Evolutionary conservation across 2,329 filamentous ascomycete genomes (phyloP).

Genomic region (Botrytis hyacinthi): DNA sequence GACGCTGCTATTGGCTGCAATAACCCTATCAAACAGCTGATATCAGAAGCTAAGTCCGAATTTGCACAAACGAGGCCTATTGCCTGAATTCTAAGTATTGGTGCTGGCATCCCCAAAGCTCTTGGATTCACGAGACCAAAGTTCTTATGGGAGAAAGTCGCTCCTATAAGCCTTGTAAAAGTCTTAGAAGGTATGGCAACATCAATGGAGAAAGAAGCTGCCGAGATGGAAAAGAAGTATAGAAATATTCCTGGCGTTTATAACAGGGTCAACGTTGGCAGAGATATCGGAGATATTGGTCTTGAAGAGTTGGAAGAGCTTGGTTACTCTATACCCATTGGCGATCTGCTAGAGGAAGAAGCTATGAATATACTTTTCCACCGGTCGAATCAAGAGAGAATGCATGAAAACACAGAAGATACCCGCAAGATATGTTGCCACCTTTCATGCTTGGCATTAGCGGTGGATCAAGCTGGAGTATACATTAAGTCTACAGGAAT

Average conservation of each 20-base stretch:
- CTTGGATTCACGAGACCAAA: background rate
- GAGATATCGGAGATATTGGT: background rate
- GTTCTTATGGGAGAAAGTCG: background rate
- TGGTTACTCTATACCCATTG: background rate
- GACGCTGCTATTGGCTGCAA: background rate
- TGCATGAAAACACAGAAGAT: background rate
- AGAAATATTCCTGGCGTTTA: background rate
- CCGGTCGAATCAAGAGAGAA: background rate
- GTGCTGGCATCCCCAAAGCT: background rate
- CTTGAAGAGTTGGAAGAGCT: background rate
- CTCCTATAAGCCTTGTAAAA: background rate
- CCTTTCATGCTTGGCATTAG: background rate
- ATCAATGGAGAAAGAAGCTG: background rate
- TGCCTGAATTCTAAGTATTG: background rate
- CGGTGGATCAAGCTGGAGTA: background rate
- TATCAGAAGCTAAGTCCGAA: background rate
- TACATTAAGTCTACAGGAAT: background rate
- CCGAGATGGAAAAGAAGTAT: background rate
- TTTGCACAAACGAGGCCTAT: background rate
- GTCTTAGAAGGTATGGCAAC: background rate
- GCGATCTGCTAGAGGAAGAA: background rate
- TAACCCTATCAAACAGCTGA: background rate
- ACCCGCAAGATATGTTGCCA: background rate
- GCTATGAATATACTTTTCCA: background rate
- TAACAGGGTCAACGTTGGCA: background rate